Evolutionary conservation across 2,329 filamentous ascomycete genomes (phyloP), one percentile per base, ranked within the genome.

Genomic region (Epichloe festucae): DNA sequence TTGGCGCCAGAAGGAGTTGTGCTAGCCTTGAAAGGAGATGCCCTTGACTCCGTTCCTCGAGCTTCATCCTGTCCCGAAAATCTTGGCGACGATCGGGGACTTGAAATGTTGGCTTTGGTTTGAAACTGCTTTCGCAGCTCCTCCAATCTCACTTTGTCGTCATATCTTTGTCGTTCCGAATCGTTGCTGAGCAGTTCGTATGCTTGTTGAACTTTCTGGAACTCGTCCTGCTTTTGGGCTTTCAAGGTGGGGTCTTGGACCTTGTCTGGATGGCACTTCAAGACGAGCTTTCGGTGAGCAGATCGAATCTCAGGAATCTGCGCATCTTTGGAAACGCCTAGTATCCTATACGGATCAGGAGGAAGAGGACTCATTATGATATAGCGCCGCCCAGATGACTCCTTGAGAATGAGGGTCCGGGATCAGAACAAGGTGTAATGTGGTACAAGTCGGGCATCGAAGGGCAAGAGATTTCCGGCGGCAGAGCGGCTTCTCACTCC

Each of bases 251-350:
- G 81, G 61, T 95, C 80, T 58, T 89, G 84, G 56, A 95, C 81
- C 71, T 95, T 95, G 74, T 96, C 90, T 36, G 90, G 90, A 60
- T 96, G 90, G 64, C 85, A 90, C 67, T 87, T 89, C 59, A 95
- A 78, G 38, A 88, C 87, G 41, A 94, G 81, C 67, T 94, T 95
- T 60, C 87, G 82, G 70, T 95, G 84, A 15, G 87, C 85, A 49
- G 80, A 77, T 62, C 87, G 85, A 66, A 96, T 91, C 59, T 84
- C 79, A 46, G 81, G 59, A 42, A 82, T 65, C 54, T 85, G 79
- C 46, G 87, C 87, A 67, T 84, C 79, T 63, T 80, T 85, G 55
- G 82, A 65, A 52, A 96, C 78, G 50, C 87, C 87, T 48, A 96
- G 76, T 51, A 79, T 75, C 62, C 75, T 79, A 73, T 95, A 95